Percentiles rank a stretch among this genome's conserved stretches.
phyloP scores from a whole-genome alignment of 192 early-diverging fungal genomes.

The Diversispora eburnea region DNA sequence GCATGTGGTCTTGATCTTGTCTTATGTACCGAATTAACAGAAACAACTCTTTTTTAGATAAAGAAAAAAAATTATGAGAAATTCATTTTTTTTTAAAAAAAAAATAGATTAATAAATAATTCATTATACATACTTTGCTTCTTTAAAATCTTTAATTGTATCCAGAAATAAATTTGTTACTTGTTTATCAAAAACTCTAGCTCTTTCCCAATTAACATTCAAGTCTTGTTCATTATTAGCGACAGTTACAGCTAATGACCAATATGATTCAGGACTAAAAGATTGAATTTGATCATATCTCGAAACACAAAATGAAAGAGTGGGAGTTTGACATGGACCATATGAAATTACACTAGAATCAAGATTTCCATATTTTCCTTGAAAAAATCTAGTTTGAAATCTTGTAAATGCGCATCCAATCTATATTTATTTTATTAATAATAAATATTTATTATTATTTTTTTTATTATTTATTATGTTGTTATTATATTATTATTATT shows the following conservation, averaged over 20 bases:
- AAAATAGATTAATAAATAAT: not conserved
- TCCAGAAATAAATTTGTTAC: not conserved
- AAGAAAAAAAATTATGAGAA: not conserved
- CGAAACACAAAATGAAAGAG: slow-evolving; percentile 49
- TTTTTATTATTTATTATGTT: not conserved
- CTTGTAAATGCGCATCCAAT: slow-evolving; percentile 42
- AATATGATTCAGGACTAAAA: slow-evolving; percentile 49
- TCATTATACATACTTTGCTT: not conserved
- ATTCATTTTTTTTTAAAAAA: not conserved
- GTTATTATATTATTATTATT: not conserved
- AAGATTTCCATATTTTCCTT: slow-evolving; percentile 54
- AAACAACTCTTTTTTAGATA: not conserved
- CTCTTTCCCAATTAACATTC: not conserved
- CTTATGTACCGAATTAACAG: not conserved
- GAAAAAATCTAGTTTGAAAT: slow-evolving; percentile 52
- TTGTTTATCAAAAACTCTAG: not conserved
- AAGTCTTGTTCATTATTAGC: slow-evolving; percentile 3
- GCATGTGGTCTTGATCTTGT: not conserved
- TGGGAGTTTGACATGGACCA: slow-evolving; percentile 54
- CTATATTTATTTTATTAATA: not conserved
- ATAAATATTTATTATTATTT: slow-evolving; percentile 3
- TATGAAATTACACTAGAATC: slow-evolving; percentile 48
- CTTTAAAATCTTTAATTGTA: not conserved
- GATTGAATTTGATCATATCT: slow-evolving; percentile 55
- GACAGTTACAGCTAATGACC: slow-evolving; percentile 36